Evolutionary conservation across 305 asterid genomes (phyloP).

Genomic region (Fraxinus ornus): DNA sequence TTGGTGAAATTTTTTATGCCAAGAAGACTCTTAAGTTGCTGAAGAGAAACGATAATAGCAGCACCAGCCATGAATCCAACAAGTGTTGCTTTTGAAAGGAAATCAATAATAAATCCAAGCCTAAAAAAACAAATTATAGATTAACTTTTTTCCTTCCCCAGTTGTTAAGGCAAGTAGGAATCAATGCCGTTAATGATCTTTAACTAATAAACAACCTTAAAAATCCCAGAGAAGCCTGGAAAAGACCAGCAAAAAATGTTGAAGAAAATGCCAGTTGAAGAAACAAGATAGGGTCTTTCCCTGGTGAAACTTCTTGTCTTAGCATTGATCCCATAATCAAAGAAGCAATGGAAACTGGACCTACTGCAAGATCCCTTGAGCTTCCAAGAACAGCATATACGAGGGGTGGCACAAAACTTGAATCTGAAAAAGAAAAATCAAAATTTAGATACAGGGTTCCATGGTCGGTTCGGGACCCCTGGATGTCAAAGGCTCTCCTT

Average conservation of each 20-base stretch:
- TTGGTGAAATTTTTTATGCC: constrained; percentile 73
- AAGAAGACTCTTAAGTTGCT: constrained; percentile 75
- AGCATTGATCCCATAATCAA: constrained; percentile 79
- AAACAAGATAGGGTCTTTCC: constrained; percentile 56
- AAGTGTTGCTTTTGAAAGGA: constrained; percentile 81
- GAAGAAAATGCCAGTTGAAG: constrained; percentile 79
- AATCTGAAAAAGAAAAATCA: constrained; percentile 45
- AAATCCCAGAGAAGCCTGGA: constrained; percentile 78
- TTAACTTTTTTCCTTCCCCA: not conserved
- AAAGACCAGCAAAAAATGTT: constrained; percentile 83
- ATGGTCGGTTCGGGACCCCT: not conserved
- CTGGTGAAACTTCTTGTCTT: constrained; percentile 67
- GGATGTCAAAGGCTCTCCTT: not conserved
- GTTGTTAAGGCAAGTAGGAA: not conserved
- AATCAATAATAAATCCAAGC: constrained; percentile 83
- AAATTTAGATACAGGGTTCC: not conserved
- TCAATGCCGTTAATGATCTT: not conserved
- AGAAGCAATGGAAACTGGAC: constrained; percentile 90
- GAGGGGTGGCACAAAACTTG: constrained; percentile 88
- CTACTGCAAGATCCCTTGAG: constrained; percentile 89
- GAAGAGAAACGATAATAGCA: constrained; percentile 81
- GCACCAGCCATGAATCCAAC: constrained; percentile 95
- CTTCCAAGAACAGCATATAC: constrained; percentile 88
- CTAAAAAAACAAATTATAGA: constrained; percentile 19
- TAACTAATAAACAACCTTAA: constrained; percentile 41